phyloP scores from a whole-genome alignment of 2,329 filamentous ascomycete species.

The Phaeosphaeriaceae sp. region DNA sequence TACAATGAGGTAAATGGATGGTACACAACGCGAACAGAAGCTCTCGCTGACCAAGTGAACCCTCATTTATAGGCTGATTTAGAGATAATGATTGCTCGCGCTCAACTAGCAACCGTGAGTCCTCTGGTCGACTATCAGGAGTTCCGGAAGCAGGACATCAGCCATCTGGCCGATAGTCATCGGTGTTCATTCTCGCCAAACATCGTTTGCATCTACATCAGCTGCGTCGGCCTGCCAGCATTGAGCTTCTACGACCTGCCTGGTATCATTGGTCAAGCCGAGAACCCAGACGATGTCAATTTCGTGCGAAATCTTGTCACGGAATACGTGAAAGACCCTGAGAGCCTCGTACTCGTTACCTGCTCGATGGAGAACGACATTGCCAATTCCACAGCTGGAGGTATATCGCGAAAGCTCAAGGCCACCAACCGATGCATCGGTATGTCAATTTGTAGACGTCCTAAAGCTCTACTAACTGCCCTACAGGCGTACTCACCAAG shows the following conservation, averaged over 20 bases:
- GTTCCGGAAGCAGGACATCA: slow-evolving; percentile 40
- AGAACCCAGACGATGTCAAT: slow-evolving; percentile 60
- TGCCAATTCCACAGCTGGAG: slow-evolving; percentile 75
- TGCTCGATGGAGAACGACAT: slow-evolving; percentile 81
- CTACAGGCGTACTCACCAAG: slow-evolving; percentile 76
- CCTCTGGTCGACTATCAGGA: slow-evolving; percentile 60
- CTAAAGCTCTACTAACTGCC: neutral
- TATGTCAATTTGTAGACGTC: slow-evolving; percentile 23
- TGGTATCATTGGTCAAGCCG: slow-evolving; percentile 77
- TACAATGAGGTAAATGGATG: slow-evolving; percentile 55
- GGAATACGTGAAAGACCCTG: slow-evolving; percentile 72
- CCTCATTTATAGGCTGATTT: slow-evolving; percentile 57
- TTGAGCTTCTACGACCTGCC: slow-evolving; percentile 87
- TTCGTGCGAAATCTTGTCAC: slow-evolving; percentile 76
- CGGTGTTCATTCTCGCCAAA: slow-evolving; percentile 82
- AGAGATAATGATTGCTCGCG: slow-evolving; percentile 73
- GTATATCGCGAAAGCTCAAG: slow-evolving; percentile 53
- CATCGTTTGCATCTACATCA: slow-evolving; percentile 78
- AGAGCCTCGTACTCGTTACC: slow-evolving; percentile 79
- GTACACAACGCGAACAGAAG: too few species aligned
- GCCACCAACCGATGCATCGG: slow-evolving; percentile 55
- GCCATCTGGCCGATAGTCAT: slow-evolving; percentile 17
- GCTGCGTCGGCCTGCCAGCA: slow-evolving; percentile 73
- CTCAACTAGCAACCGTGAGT: slow-evolving; percentile 80
- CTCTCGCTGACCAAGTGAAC: too few species aligned